phyloP scores from a whole-genome alignment of 768 basidiomycete genomes.

The Agaricus blazei region DNA sequence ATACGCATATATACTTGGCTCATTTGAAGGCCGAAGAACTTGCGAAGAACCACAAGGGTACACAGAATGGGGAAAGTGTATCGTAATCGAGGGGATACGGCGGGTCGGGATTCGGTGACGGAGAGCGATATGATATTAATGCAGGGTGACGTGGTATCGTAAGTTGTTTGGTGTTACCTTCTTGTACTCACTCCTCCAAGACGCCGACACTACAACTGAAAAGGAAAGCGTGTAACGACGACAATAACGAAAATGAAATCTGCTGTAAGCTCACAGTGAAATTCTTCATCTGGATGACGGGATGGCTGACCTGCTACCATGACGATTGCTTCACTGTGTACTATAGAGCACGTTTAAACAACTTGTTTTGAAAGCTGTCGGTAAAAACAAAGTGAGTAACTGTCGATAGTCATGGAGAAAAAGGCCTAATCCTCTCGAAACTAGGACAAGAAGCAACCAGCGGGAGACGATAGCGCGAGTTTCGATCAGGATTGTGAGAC shows the following conservation, averaged over 20 bases:
- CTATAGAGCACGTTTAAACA: constrained; percentile 2
- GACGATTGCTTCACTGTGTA: not conserved
- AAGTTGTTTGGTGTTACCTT: no score
- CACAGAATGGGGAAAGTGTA: not conserved
- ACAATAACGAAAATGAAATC: no score
- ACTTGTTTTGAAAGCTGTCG: not conserved
- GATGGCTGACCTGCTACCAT: not conserved
- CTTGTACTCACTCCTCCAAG: not conserved
- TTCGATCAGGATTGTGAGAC: constrained; percentile 4
- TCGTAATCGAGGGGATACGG: not conserved
- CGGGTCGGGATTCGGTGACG: not conserved
- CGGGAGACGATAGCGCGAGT: not conserved
- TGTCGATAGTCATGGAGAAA: not conserved
- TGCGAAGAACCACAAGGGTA: not conserved
- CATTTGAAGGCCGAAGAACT: not conserved
- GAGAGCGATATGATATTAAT: not conserved
- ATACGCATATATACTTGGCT: not conserved
- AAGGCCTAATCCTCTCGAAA: not conserved
- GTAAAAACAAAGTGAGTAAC: not conserved
- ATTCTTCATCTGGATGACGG: not conserved
- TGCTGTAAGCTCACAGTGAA: not conserved
- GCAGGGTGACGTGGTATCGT: no score
- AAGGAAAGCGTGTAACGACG: no score
- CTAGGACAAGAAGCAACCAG: constrained; percentile 1
- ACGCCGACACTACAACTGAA: not conserved